Conservation (phyloP, 306 rosid species). For the Quillaja saponaria region DNA sequence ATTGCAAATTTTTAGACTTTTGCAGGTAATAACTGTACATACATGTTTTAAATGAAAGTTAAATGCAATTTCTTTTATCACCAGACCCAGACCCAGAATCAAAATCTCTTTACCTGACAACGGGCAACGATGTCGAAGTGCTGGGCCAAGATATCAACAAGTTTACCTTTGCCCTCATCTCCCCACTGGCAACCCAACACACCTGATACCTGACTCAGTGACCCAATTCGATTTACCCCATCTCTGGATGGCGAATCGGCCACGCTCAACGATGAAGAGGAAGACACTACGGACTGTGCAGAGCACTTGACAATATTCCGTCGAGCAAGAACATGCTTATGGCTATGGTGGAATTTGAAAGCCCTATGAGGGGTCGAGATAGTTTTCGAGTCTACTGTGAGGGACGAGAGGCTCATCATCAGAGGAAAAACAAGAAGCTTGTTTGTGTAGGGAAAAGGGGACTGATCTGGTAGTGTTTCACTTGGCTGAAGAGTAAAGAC, state of each 20-base stretch:
- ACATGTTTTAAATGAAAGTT: neutral
- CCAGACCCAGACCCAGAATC: too few species aligned
- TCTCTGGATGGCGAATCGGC: slow-evolving; percentile 36
- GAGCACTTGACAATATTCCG: slow-evolving; percentile 50
- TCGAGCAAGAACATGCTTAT: slow-evolving; percentile 8
- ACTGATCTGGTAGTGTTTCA: too few species aligned
- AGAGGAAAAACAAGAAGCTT: neutral
- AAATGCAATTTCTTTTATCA: neutral
- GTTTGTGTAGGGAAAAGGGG: too few species aligned
- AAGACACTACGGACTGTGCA: slow-evolving; percentile 40
- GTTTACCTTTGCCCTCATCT: slow-evolving; percentile 96
- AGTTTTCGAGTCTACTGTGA: slow-evolving; percentile 50
- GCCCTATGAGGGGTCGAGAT: slow-evolving; percentile 35
- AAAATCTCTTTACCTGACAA: slow-evolving; percentile 61
- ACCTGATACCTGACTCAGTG: slow-evolving; percentile 81
- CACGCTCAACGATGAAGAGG: slow-evolving; percentile 54
- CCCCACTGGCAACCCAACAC: slow-evolving; percentile 98
- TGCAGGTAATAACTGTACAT: too few species aligned
- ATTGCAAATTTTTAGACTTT: too few species aligned
- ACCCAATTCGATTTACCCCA: slow-evolving; percentile 50
- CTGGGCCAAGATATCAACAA: slow-evolving; percentile 83
- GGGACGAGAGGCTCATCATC: slow-evolving; percentile 63
- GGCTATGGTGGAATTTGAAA: slow-evolving; percentile 17
- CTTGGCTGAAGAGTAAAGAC: neutral
- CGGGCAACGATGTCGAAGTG: slow-evolving; percentile 94